Conservation (phyloP, 2,329 filamentous ascomycete genomes). For the Podosphaera xanthii region DNA sequence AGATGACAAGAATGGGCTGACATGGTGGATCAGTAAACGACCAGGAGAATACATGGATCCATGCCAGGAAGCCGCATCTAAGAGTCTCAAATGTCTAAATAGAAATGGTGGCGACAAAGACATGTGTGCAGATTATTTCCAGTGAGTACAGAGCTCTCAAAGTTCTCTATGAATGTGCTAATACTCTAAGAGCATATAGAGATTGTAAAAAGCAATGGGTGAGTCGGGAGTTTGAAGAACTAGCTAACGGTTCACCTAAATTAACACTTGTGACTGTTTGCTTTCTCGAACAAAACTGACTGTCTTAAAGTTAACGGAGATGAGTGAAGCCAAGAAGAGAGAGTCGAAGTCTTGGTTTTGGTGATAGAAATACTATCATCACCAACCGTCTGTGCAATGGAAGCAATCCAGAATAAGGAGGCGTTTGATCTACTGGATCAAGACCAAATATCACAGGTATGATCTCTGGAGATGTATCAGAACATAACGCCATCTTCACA, state of each 20-base stretch:
- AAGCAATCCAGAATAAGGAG: too few species aligned
- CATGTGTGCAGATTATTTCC: slow-evolving; percentile 92
- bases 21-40: slow-evolving; percentile 39
- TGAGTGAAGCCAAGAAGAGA: slow-evolving; percentile 15
- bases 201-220: slow-evolving; percentile 95
- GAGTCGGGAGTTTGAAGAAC: slow-evolving; percentile 15
- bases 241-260: not conserved
- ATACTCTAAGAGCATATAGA: slow-evolving; percentile 49
- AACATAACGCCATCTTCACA: too few species aligned
- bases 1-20: not conserved
- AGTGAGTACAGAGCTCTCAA: slow-evolving; percentile 32
- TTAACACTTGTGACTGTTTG: slow-evolving; percentile 1
- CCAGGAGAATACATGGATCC: slow-evolving; percentile 85
- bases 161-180: not conserved
- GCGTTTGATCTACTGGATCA: too few species aligned
- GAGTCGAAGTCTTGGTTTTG: slow-evolving; percentile 13
- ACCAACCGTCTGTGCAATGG: too few species aligned
- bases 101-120: slow-evolving; percentile 67
- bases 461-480: too few species aligned
- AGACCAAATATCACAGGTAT: too few species aligned
- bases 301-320: slow-evolving; percentile 21
- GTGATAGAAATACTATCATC: slow-evolving; percentile 1
- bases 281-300: not conserved
- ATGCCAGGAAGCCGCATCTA: slow-evolving; percentile 74
- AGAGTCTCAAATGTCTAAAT: slow-evolving; percentile 70